Evolutionary conservation across 2,329 filamentous ascomycete genomes (phyloP).

Genomic region (Colletotrichum sidae): DNA sequence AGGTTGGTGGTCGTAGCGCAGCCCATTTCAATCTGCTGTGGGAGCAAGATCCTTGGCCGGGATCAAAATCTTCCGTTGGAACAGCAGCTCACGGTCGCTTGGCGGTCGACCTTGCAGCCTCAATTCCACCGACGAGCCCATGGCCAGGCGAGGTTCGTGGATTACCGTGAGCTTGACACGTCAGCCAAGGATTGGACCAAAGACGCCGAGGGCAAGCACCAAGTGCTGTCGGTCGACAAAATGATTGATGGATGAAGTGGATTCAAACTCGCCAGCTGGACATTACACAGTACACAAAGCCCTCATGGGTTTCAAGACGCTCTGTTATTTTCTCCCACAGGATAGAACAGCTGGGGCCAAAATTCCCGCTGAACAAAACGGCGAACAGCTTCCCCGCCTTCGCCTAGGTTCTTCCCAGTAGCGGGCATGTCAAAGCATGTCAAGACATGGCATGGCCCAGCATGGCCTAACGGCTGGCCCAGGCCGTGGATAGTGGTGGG

Average conservation of each 20-base stretch:
- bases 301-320: too few species aligned
- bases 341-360: not conserved
- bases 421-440: conserved; percentile 13
- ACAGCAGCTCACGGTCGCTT: conserved; percentile 4
- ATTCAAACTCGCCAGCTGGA: not conserved
- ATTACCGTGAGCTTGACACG: not conserved
- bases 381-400: conserved; percentile 19
- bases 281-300: too few species aligned
- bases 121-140: too few species aligned
- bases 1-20: conserved; percentile 6
- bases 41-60: not conserved
- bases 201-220: too few species aligned
- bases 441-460: conserved; percentile 6
- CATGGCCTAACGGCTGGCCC: not conserved
- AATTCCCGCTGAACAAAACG: conserved; percentile 30
- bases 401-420: conserved; percentile 10
- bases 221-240: too few species aligned
- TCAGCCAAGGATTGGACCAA: too few species aligned
- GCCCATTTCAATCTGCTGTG: not conserved
- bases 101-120: not conserved
- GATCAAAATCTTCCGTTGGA: not conserved
- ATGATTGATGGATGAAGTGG: conserved; percentile 16
- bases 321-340: too few species aligned
- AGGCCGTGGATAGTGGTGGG: too few species aligned
- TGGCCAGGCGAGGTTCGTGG: not conserved